Evolutionary conservation across 495 filamentous ascomycete species (phyloP), one percentile per base, ranked within the genome.

Genomic region (Aspergillus sclerotiicarbonarius): DNA sequence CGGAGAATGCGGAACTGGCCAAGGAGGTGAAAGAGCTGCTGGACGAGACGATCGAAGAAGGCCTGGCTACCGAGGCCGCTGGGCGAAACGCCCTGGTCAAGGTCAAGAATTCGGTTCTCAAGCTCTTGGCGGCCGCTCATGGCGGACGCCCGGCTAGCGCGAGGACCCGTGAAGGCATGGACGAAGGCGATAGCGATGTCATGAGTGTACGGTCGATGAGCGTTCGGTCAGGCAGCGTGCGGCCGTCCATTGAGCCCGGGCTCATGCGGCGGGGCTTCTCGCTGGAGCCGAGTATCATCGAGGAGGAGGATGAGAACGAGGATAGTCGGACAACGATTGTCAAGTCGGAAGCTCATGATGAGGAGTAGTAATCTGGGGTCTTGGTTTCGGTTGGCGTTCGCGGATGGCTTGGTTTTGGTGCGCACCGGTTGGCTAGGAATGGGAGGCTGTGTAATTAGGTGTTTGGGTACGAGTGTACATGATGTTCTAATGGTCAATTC

Each of bases 71-170:
- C 0, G 91, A 94, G 57, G 87, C 90, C 1, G 80, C 88, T 8
- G 79, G 86, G 51, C 79, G 87, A 8, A 94, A 92, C 56, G 84
- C 88, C 0, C 75, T 96, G 4, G 88, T 86, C 68, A 96, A 93
- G 70, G 80, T 91, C 50, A 89, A 92, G 63, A 83, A 88, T 63
- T 73, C 74, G 8, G 62, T 81, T 13, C 66, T 75, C 18, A 83
- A 81, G 68, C 73, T 79, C 13, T 54, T 81, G 18, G 76, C 77
- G 12, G 68, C 70, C 21, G 69, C 72, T 12, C 68, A 73, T 33
- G 71, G 71, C 58, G 47, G 62, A 20, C 73, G 73, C 8, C 71
- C 69, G 7, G 62, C 66, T 44, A 74, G 71, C 12, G 62, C 57
- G 8, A 64, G 67, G 25, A 63, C 69, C 0, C 66, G 73, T 6